Percentiles rank a stretch among this genome's conserved stretches.
These are phyloP conservation scores for Plasmodium fragile DNA, from an alignment of 169 alveolate species.

Conservation along the genomic window DNA sequence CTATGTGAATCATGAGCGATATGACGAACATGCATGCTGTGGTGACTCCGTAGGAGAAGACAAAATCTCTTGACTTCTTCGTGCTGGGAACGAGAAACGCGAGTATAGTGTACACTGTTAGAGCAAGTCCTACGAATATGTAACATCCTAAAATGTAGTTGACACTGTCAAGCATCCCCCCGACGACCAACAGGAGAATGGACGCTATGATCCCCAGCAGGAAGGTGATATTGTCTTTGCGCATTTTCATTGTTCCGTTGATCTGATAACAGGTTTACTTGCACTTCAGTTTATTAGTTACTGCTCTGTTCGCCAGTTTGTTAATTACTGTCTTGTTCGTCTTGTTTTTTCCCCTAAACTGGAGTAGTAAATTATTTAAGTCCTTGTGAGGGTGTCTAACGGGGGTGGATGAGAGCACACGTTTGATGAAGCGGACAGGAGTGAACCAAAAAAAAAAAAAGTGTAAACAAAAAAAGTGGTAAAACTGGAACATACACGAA, in stretches of 20 bases:
- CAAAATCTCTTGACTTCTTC: constrained; percentile 43
- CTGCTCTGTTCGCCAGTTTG: not conserved
- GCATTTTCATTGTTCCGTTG: constrained; percentile 3
- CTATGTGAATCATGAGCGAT: constrained; percentile 22
- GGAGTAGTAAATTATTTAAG: not conserved
- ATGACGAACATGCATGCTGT: constrained; percentile 31
- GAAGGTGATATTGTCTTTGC: constrained; percentile 4
- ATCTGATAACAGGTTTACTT: not conserved
- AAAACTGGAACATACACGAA: not conserved
- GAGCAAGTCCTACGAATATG: not conserved
- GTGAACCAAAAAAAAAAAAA: not conserved
- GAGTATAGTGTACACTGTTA: constrained; percentile 18
- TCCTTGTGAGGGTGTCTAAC: not conserved
- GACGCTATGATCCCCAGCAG: constrained; percentile 46
- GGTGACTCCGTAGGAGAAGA: constrained; percentile 41
- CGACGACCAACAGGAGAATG: constrained; percentile 23
- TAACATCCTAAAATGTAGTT: constrained; percentile 12
- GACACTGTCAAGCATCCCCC: not conserved
- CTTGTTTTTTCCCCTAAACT: not conserved
- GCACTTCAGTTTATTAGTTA: not conserved
- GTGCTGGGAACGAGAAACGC: constrained; percentile 34
- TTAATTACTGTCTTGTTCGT: not conserved
- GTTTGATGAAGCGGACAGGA: not conserved
- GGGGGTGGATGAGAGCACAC: not conserved
- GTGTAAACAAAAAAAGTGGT: not conserved